phyloP scores from a whole-genome alignment of 164 flowering plant species.

The Vitis vinifera region DNA sequence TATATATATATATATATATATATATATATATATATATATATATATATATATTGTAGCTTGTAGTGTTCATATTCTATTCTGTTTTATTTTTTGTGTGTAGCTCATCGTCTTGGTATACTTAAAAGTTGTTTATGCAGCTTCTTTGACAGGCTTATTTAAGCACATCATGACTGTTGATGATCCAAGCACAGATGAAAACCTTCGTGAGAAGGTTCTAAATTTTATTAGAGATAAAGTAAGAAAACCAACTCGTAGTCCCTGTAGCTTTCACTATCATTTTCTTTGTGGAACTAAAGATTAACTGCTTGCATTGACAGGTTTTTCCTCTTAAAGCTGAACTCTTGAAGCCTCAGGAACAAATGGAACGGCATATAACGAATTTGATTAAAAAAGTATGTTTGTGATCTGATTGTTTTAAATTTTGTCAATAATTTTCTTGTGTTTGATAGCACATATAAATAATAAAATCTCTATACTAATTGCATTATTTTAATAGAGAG shows the following conservation, averaged over 20 bases:
- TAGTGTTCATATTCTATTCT: background rate
- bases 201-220: constrained; percentile 83
- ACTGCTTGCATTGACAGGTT: constrained; percentile 50
- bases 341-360: constrained; percentile 82
- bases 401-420: background rate
- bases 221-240: constrained; percentile 89
- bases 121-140: constrained; percentile 55
- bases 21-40: no score
- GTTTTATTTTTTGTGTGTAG: background rate
- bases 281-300: constrained; percentile 6
- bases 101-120: background rate
- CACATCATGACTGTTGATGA: constrained; percentile 71
- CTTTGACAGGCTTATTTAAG: constrained; percentile 82
- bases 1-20: no score
- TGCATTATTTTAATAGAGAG: constrained; percentile 3
- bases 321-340: constrained; percentile 89
- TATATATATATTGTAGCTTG: no score
- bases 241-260: background rate
- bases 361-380: constrained; percentile 96
- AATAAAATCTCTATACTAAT: background rate
- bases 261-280: background rate
- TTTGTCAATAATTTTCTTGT: background rate
- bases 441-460: background rate
- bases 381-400: constrained; percentile 73
- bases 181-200: constrained; percentile 58